Conservation (phyloP, 2,329 filamentous ascomycete species). For the Echinosphaeria canescens region DNA sequence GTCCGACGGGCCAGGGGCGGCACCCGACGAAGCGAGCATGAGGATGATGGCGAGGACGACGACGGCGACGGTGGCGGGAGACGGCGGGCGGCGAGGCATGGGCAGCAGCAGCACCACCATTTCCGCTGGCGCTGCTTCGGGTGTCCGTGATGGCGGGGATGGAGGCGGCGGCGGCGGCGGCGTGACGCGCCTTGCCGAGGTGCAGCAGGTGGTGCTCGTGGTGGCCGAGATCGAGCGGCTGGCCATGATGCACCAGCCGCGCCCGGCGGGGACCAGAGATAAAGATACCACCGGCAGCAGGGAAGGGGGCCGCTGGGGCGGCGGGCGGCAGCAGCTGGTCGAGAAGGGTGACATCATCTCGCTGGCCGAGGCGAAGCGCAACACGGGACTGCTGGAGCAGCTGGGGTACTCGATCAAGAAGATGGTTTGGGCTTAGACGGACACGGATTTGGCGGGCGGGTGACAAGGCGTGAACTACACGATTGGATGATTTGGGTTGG, state of each 20-base stretch:
- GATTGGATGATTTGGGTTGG: too few species aligned
- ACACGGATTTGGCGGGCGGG: too few species aligned
- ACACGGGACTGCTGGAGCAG: slow-evolving; percentile 70
- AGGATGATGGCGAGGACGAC: too few species aligned
- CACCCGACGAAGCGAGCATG: too few species aligned
- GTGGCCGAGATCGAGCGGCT: slow-evolving; percentile 59
- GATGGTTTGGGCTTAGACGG: slow-evolving; percentile 73
- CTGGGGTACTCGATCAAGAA: slow-evolving; percentile 83
- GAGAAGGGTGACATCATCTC: slow-evolving; percentile 55
- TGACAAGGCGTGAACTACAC: too few species aligned
- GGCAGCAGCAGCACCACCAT: not conserved
- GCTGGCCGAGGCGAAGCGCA: slow-evolving; percentile 65
- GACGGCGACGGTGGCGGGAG: too few species aligned
- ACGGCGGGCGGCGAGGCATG: too few species aligned
- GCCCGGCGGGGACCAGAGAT: slow-evolving; percentile 14
- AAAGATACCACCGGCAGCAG: slow-evolving; percentile 18
- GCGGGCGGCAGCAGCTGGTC: too few species aligned
- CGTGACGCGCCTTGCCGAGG: slow-evolving; percentile 21
- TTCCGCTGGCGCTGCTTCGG: not conserved
- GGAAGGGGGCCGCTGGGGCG: too few species aligned
- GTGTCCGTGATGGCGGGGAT: slow-evolving; percentile 56
- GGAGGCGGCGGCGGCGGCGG: slow-evolving; percentile 35
- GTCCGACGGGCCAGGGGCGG: slow-evolving; percentile 12
- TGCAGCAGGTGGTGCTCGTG: slow-evolving; percentile 37
- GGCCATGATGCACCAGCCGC: slow-evolving; percentile 24